Evolutionary conservation across 164 flowering plant genomes (phyloP).

Genomic region (Hamamelis virginiana): DNA sequence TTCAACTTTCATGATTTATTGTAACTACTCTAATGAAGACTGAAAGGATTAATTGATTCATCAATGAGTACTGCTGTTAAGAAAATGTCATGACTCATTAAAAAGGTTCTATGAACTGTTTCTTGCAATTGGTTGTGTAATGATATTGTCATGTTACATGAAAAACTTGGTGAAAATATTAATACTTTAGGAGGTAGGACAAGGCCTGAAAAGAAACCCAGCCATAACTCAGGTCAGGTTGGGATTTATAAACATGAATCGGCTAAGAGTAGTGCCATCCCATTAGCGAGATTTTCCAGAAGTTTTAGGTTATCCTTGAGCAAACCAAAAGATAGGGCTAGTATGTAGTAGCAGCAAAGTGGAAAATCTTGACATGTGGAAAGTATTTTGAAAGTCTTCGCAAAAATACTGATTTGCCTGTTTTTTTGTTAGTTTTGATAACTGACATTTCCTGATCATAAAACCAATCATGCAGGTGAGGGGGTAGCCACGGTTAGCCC

Average conservation of each 20-base stretch:
- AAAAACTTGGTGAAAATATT: background rate
- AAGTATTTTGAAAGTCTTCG: background rate
- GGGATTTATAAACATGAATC: background rate
- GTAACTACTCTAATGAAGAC: background rate
- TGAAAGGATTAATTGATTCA: background rate
- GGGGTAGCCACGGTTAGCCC: background rate
- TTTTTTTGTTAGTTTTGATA: background rate
- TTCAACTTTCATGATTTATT: too few species aligned
- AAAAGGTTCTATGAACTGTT: background rate
- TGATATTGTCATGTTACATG: background rate
- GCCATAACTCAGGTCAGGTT: background rate
- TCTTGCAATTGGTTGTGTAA: background rate
- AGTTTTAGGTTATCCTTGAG: background rate
- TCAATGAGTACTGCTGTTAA: background rate
- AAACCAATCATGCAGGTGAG: too few species aligned
- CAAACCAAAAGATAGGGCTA: background rate
- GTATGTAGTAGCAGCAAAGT: background rate
- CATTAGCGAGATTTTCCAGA: background rate
- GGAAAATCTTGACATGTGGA: background rate
- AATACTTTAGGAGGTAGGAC: background rate
- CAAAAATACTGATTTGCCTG: background rate
- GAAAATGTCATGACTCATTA: background rate
- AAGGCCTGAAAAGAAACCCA: background rate
- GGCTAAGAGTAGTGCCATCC: background rate
- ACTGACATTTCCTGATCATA: background rate